Base-by-base conservation (phyloP, 805 yeast species). In the Candida berthetii region DNA sequence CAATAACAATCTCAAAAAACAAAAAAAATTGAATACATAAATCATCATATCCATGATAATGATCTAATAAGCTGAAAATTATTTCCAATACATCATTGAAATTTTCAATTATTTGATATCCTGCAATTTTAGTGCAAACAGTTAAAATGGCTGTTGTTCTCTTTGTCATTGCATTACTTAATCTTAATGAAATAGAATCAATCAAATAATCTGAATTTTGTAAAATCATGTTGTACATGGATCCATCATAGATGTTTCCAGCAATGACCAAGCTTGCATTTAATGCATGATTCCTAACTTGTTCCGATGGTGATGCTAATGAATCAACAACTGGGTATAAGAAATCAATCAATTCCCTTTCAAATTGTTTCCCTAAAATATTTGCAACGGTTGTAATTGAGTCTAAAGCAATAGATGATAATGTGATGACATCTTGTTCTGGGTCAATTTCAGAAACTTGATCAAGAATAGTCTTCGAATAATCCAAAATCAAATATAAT, bases 171-270 rank as follows among this genome's bases (percentile, higher is more conserved):
- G 89, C 79, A 3, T 84, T 75, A 22, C 87, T 78, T 40, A 93
- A 64, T 46, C 74, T 76, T 24, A 79, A 60, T 3, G 95, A 82
- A n/a, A 89, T 65, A 0, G 88, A 65, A 55, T 93, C 97, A 14
- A 89, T 65, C 16, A 91, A 60, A 54, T 90, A 90, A 52, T 91
- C 96, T 42, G 80, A 71, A 56, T 89, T 91, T 20, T 77, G 78
- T 31, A 71, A 52, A 2, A 93, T 68, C 44, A 91, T 55, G 3
- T 60, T 59, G 28, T 65, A 65, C 2, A 90, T 60, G 0, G 87
- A 77, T 0, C 82, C 82, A 28, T 65, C 52, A 45, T 81, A 83
- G 11, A 80, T 63, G 4, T 66, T 57, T 9, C 60, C 48, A 0
- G 86, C 74, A 5, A 90, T 62, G 3, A 75, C 64, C 16, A 64